These are phyloP conservation scores for Cucumis hystrix DNA, from an alignment of 306 rosid species.

Conservation along the genomic window DNA sequence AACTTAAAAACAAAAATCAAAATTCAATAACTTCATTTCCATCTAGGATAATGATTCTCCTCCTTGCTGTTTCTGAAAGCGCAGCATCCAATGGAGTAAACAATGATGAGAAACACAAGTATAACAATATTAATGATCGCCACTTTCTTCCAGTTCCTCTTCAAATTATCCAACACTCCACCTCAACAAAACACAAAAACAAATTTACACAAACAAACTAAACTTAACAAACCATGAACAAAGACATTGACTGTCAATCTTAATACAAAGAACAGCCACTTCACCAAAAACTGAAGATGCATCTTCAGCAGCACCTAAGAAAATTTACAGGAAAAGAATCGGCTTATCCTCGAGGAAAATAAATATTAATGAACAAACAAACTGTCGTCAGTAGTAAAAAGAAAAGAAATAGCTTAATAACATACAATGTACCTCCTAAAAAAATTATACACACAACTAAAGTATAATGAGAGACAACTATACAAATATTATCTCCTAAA, in stretches of 20 bases:
- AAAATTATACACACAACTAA: background rate
- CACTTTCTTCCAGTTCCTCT: constrained; percentile 53
- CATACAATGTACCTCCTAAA: background rate
- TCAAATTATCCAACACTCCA: constrained; percentile 58
- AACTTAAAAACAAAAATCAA: background rate
- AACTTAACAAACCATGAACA: too few relatives aligned
- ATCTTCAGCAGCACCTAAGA: constrained; percentile 86
- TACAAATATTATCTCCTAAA: constrained; percentile 24
- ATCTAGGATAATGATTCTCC: constrained; percentile 25
- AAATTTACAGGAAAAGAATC: constrained; percentile 9
- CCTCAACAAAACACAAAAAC: too few relatives aligned
- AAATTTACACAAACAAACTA: too few relatives aligned
- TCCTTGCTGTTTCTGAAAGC: constrained; percentile 62
- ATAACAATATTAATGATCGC: constrained; percentile 40
- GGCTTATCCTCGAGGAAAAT: background rate
- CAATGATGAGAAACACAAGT: constrained; percentile 48
- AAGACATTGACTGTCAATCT: too few relatives aligned
- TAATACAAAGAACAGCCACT: constrained; percentile 60
- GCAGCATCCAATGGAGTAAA: constrained; percentile 66
- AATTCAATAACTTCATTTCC: background rate
- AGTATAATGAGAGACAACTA: background rate
- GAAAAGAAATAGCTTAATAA: background rate
- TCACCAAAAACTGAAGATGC: constrained; percentile 85
- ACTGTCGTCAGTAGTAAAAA: background rate
- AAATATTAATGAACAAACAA: background rate